A percentile compares a stretch with the other conserved stretches of the same genome.
Conservation (phyloP, 2,329 filamentous ascomycete genomes). For the Cercospora berteroae region DNA sequence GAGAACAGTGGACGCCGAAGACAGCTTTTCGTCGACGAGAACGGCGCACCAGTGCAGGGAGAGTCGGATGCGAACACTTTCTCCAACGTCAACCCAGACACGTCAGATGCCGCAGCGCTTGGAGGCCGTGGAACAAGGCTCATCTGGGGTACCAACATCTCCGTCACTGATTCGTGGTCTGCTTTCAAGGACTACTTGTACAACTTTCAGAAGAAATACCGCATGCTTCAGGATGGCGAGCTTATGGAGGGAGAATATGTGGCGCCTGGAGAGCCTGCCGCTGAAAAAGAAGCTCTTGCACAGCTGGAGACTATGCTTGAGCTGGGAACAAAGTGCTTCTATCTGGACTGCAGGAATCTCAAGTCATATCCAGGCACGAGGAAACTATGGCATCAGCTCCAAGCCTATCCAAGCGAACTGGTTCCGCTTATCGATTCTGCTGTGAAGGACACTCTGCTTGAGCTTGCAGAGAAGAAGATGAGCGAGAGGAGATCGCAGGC, state of each 20-base stretch:
- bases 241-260: constrained; percentile 69
- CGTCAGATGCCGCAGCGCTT: constrained; percentile 85
- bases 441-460: constrained; percentile 89
- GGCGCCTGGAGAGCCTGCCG: constrained; percentile 64
- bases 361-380: constrained; percentile 88
- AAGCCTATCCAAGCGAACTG: constrained; percentile 93
- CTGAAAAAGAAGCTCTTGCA: constrained; percentile 78
- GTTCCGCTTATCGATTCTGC: constrained; percentile 95
- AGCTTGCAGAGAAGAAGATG: constrained; percentile 79
- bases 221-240: constrained; percentile 84
- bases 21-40: constrained; percentile 63
- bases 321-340: constrained; percentile 78
- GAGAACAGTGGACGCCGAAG: constrained; percentile 53
- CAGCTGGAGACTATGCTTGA: constrained; percentile 85
- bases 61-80: constrained; percentile 62
- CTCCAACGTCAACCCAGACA: constrained; percentile 72
- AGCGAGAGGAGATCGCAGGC: constrained; percentile 54
- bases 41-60: constrained; percentile 57
- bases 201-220: constrained; percentile 91
- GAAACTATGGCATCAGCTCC: constrained; percentile 93
- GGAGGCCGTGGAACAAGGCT: constrained; percentile 78
- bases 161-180: constrained; percentile 82
- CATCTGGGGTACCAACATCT: constrained; percentile 97
- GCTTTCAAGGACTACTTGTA: constrained; percentile 88
- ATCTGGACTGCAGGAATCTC: constrained; percentile 83